Conservation (phyloP, 441 rosid genomes). For the Aleurites moluccanus region DNA sequence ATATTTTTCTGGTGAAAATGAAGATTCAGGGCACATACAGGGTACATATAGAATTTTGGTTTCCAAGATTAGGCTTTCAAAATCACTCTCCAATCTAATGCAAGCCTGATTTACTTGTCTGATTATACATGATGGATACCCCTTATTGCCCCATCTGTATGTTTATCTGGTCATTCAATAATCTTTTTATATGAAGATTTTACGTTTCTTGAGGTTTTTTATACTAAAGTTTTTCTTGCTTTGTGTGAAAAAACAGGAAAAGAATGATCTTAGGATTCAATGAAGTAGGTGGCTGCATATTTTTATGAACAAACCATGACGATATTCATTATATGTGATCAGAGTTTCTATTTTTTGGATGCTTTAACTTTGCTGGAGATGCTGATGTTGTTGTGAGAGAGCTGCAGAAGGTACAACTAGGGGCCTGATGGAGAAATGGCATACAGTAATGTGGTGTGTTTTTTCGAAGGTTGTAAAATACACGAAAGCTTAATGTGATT, state of each 20-base stretch:
- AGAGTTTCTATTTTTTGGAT: neutral
- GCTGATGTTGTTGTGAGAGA: neutral
- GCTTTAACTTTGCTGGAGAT: neutral
- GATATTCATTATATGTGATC: neutral
- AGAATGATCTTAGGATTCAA: neutral
- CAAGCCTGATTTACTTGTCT: neutral
- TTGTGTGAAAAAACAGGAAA: neutral
- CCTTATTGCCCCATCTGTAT: neutral
- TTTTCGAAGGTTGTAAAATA: no score
- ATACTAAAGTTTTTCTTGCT: neutral
- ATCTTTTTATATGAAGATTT: neutral
- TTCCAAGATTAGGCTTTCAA: neutral
- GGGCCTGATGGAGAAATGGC: neutral
- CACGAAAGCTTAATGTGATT: no score
- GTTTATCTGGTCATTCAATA: neutral
- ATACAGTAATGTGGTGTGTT: no score
- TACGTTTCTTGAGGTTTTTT: neutral
- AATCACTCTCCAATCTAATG: neutral
- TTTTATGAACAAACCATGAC: neutral
- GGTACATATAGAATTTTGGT: neutral
- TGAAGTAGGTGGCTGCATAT: neutral
- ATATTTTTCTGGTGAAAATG: no score
- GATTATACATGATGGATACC: neutral
- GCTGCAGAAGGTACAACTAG: neutral
- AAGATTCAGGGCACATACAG: neutral